Base-by-base conservation (phyloP, 306 rosid species). In the Quercus mongolica region DNA sequence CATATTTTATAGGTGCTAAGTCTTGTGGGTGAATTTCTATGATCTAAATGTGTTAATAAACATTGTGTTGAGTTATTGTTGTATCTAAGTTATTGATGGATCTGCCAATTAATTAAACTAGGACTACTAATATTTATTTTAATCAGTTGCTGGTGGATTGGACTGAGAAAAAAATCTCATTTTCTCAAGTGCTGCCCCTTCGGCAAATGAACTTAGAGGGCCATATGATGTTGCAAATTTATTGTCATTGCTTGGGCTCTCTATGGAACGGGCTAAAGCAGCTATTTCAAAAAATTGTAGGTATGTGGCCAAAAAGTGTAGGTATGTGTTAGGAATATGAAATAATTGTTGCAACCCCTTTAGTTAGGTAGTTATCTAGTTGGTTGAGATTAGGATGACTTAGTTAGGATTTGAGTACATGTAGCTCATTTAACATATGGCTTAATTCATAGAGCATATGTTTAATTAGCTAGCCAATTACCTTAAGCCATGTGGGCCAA, bases 181-280 rank as follows among this genome's bases (percentile, higher is more conserved):
- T 65, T 79, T 96, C 59, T 90, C 97, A 63, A 91, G 99, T 82
- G 94, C 86, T 71, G 94, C 97, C 74, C 74, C 89, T 44, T 78
- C 93, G 11, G 97, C 86, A 35, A 90, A 85, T 90, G 96, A 85
- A 77, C 80, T 95, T 56, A 89, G 98, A 82, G 99, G 99, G 56
- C 96, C 99, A 19, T 84, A 87, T 82, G 99, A 95, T 79, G 98
- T 91, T 80, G 92, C 94, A 15, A 95, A 95, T 77, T 82, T 95
- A 78, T 87, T 90, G 55, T 90, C 85, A 72, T 74, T 95, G 86
- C 88, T 95, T 44, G 96, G 97, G 79, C 88, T 91, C 26, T 88
- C 93, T 59, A 83, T 80, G 82, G 94, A 93, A 81, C 85, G 81
- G 64, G 99, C 98, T 73, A 93, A 93, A 86, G 93, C 83, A 56